phyloP scores from a whole-genome alignment of 2,329 filamentous ascomycete species.

The Fusarium pseudoanthophilum region DNA sequence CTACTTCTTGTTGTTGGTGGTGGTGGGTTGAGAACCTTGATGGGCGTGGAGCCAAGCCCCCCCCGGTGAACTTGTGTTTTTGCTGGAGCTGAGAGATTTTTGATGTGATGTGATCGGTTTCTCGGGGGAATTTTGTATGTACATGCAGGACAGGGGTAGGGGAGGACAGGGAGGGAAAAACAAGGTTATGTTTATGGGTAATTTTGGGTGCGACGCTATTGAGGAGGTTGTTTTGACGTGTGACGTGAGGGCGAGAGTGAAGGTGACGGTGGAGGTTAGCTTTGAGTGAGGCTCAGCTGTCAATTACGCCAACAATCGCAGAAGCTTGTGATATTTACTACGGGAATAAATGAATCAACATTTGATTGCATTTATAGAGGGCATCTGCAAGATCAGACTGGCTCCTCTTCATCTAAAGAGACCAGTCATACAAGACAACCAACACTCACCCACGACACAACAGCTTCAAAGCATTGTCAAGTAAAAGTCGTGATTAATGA shows the following conservation, averaged over 20 bases:
- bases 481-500: slow-evolving; percentile 5
- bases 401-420: neutral
- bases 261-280: neutral
- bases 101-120: neutral
- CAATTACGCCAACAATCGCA: too few relatives aligned
- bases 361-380: neutral
- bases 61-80: neutral
- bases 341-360: too few relatives aligned
- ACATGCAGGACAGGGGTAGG: slow-evolving; percentile 3
- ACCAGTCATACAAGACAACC: too few relatives aligned
- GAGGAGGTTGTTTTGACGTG: slow-evolving; percentile 17
- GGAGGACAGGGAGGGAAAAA: slow-evolving; percentile 8
- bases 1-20: neutral
- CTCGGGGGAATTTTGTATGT: neutral
- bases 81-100: slow-evolving; percentile 18
- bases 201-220: slow-evolving; percentile 9
- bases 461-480: neutral
- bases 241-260: neutral
- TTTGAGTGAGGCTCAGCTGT: neutral
- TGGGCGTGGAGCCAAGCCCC: slow-evolving; percentile 24
- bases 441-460: neutral
- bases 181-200: slow-evolving; percentile 36
- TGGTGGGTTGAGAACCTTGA: slow-evolving; percentile 39
- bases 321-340: neutral
- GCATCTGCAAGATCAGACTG: rapidly evolving